Conservation (phyloP, 1,139 yeast species). For the Pichia sp. region DNA sequence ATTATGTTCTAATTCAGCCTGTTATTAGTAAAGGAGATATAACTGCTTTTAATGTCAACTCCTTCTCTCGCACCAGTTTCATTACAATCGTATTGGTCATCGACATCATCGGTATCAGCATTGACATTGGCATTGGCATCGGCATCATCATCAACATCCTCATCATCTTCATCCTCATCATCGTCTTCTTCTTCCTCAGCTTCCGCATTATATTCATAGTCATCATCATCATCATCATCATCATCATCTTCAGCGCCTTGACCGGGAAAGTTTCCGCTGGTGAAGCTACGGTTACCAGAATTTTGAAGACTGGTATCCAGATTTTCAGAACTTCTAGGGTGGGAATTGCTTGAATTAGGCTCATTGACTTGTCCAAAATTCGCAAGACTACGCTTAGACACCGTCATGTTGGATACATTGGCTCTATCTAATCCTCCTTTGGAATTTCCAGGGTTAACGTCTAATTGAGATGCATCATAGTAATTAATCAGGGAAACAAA, state of each 20-base stretch:
- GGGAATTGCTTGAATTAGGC: background rate
- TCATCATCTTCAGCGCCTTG: conserved; percentile 13
- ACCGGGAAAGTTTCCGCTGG: background rate
- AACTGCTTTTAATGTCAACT: background rate
- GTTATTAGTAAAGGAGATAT: background rate
- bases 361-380: background rate
- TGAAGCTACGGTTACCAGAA: no score
- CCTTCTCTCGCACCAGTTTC: conserved; percentile 2
- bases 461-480: conserved; percentile 4
- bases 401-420: background rate
- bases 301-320: background rate
- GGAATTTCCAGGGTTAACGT: background rate
- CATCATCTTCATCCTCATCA: conserved; percentile 14
- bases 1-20: background rate
- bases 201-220: conserved; percentile 18
- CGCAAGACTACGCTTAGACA: background rate
- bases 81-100: background rate
- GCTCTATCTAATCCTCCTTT: background rate
- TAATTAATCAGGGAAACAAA: conserved; percentile 15
- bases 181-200: conserved; percentile 15
- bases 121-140: no score
- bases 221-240: conserved; percentile 15
- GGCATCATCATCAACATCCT: background rate
- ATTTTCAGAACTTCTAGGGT: background rate
- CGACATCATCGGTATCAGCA: conserved; percentile 2